Base-by-base conservation (phyloP, 208 protist species). In the Tritrichomonas foetus region DNA sequence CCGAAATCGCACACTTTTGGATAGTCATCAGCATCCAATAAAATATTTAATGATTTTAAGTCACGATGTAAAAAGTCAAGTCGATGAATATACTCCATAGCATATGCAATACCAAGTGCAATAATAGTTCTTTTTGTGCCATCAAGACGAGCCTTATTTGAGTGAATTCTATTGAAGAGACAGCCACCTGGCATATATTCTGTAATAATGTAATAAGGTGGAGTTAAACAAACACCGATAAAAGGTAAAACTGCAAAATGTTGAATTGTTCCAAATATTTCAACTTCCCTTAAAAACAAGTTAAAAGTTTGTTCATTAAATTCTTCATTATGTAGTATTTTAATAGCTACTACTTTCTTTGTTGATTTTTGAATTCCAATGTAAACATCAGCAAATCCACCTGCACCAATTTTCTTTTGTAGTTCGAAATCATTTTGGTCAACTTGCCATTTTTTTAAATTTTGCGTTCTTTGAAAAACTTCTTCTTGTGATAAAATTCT, bases 11-110 rank as follows among this genome's bases (percentile, higher is more conserved):
- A 55, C n/a, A 89, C 44, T 14, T 57, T 33, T 57, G 78, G 78
- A 39, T 39, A 89, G 30, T 89, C 78, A 89, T 89, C 78, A 39
- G 41, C 78, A 57, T 89, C 78, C 0, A 89, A 30, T 41, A 89
- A n/a, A 39, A 89, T 57, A 39, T 89, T 89, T 1, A 57, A 3
- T 33, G 78, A 89, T 30, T 89, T 89, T 20, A 89, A 53, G 39
- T 89, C 78, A 47, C 78, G 44, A n/a, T 89, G 78, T 20, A 89
- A 57, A 8, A 39, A 61, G 11, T 89, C 57, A 20, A 33, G 1
- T 57, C 9, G 14, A 47, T 89, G 78, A 20, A 89, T 39, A 50
- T 89, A 57, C 8, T 25, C 78, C 47, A 89, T 53, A 22, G n/a
- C 78, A 57, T 44, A 3, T 53, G 78, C 78, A 36, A 53, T 39